Base-by-base conservation (phyloP, 306 rosid species). In the Ormosia emarginata region DNA sequence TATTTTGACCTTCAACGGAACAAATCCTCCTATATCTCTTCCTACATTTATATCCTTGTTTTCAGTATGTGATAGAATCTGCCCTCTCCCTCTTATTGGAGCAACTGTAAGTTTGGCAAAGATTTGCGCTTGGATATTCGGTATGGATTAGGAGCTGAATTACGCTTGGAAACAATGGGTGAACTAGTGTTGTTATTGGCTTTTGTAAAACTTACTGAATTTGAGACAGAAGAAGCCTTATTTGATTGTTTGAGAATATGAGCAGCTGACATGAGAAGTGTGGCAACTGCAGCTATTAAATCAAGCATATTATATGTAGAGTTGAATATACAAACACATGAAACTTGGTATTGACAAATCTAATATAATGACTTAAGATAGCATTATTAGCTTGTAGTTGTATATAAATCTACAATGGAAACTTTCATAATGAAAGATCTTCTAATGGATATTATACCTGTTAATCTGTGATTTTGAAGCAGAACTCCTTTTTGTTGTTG, bases 201-300 rank as follows among this genome's bases (percentile, higher is more conserved):
- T 6, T 96, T 96, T 89, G 90, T 96, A 37, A 96, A 93, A 84
- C 83, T 96, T 52, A 90, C 97, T 6, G 93, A 96, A 55, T 96
- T 96, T 81, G 99, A 96, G 92, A 91, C 85, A 0, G 99, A 92
- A 72, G 98, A 92, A 79, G 97, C 97, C 3, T 6, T 81, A 18
- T 83, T 89, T 24, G 89, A 86, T n/a, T n/a, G 39, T 79, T 97
- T 73, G 98, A 96, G 82, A 73, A 78, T 56, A 39, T 83, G 97
- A 18, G 98, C 98, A 50, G 82, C 91, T 66, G 97, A 93, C 89
- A 87, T 85, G 92, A 93, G 79, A 82, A 85, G 81, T 82, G 87
- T 96, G 40, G 99, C 99, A 7, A 92, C 98, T 36, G 98, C 97
- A 62, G 92, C 98, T 68, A 98, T 96, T 43, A 96, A 93, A 89